Evolutionary conservation across 2,329 filamentous ascomycete genomes (phyloP).

Genomic region (Phyllosticta citribraziliensis): DNA sequence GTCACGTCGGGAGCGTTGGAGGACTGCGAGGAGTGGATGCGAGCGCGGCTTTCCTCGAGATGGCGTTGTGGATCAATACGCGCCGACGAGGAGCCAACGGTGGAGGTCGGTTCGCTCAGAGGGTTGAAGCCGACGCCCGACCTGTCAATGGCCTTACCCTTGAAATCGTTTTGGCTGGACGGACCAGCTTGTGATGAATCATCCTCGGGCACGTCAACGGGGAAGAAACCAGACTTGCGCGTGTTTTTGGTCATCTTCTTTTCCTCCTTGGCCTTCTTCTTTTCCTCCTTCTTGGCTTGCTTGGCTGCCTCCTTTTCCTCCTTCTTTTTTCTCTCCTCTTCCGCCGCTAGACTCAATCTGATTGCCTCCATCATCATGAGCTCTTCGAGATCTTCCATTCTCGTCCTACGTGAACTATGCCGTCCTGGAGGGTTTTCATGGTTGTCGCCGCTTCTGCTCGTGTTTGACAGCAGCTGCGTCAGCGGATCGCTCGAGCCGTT

Average conservation of each 20-base stretch:
- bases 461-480: slow-evolving; percentile 15
- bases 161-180: slow-evolving; percentile 44
- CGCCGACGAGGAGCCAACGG: slow-evolving; percentile 14
- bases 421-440: slow-evolving; percentile 16
- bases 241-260: slow-evolving; percentile 62
- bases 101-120: slow-evolving; percentile 32
- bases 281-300: slow-evolving; percentile 74
- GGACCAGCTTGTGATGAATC: slow-evolving; percentile 31
- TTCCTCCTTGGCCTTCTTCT: slow-evolving; percentile 54
- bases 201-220: slow-evolving; percentile 11
- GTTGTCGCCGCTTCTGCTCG: slow-evolving; percentile 19
- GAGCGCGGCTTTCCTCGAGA: slow-evolving; percentile 35
- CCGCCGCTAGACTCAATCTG: slow-evolving; percentile 75
- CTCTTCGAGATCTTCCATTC: slow-evolving; percentile 84
- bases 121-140: slow-evolving; percentile 34
- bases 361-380: slow-evolving; percentile 99
- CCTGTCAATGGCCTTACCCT: slow-evolving; percentile 39
- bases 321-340: slow-evolving; percentile 84
- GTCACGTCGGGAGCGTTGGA: slow-evolving; percentile 15
- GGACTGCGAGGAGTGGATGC: slow-evolving; percentile 18
- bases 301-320: slow-evolving; percentile 73
- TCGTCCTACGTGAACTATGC: slow-evolving; percentile 43
- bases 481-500: slow-evolving; percentile 23
- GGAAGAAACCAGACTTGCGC: slow-evolving; percentile 50
- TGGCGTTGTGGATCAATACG: slow-evolving; percentile 33